Percentiles rank a stretch among this genome's conserved stretches.
These are phyloP conservation scores for Glycine tomentella DNA, from an alignment of 306 rosid genomes.

Conservation along the genomic window DNA sequence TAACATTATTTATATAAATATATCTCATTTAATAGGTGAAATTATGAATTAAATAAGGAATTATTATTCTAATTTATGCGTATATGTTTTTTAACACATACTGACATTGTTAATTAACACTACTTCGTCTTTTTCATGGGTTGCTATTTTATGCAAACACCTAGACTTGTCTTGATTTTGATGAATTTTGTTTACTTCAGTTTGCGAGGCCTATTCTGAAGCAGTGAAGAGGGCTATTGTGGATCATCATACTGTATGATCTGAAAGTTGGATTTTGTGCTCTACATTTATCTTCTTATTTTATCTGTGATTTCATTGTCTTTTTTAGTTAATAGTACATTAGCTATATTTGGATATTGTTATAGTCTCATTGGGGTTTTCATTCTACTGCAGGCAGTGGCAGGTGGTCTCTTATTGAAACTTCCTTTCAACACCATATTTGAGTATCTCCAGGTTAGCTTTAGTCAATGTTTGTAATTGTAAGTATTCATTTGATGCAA, in stretches of 20 bases:
- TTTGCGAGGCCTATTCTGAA: constrained; percentile 65
- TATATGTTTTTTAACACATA: too few relatives aligned
- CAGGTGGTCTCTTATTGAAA: constrained; percentile 69
- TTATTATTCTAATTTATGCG: too few relatives aligned
- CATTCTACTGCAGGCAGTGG: constrained; percentile 71
- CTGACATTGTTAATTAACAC: neutral
- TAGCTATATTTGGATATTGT: constrained; percentile 26
- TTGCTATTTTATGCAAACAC: constrained; percentile 6
- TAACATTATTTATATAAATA: too few relatives aligned
- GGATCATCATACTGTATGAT: constrained; percentile 78
- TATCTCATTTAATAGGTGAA: too few relatives aligned
- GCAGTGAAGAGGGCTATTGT: constrained; percentile 73
- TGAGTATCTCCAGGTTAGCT: constrained; percentile 96
- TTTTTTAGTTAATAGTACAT: constrained; percentile 15
- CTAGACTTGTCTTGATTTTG: constrained; percentile 44
- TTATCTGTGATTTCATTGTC: constrained; percentile 20
- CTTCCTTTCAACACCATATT: constrained; percentile 86
- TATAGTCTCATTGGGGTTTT: constrained; percentile 35
- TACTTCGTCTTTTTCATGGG: constrained; percentile 24
- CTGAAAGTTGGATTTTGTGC: constrained; percentile 34
- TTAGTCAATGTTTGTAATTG: constrained; percentile 21
- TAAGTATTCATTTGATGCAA: constrained; percentile 22
- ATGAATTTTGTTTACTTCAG: constrained; percentile 62
- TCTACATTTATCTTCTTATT: constrained; percentile 23
- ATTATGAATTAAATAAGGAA: too few relatives aligned